Base-by-base conservation (phyloP, 2,329 filamentous ascomycete species). In the Herpotrichia juniperi region DNA sequence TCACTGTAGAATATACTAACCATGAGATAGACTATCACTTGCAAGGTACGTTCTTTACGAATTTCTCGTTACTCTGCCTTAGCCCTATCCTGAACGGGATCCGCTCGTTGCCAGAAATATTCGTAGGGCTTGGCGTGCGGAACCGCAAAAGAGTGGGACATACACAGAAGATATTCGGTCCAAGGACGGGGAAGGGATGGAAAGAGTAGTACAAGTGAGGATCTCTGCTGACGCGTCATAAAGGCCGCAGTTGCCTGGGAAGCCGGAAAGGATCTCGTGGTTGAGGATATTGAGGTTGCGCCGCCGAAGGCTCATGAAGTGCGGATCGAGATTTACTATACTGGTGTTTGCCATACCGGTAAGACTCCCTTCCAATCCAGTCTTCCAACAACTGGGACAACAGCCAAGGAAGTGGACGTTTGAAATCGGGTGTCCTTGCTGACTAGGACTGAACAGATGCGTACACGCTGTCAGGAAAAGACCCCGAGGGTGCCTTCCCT, bases 341-440 rank as follows among this genome's bases (percentile, higher is more conserved):
- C 94, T 48, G 94, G 94, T 78, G 94, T 99, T 74, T 99, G 94
- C 83, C 94, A 99, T 81, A 99, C 93, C 74, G 91, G 91, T 94
- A 79, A 34, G 69, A n/a, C n/a, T 62, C 12, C 26, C 7, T 12
- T 7, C 26, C 10, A 3, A 4, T 24, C 19, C 22, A 22, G 12
- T 25, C 19, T 3, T 24, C 14, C 10, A 14, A 7, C 19, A 14
- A 7, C 9, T n/a, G n/a, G n/a, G n/a, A n/a, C n/a, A n/a, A n/a
- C n/a, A n/a, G n/a, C n/a, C n/a, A n/a, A n/a, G 10, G 22, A 10
- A 21, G 16, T 42, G 21, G 16, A n/a, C n/a, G n/a, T n/a, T n/a
- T n/a, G n/a, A n/a, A 39, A 16, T 39, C 10, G 10, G 9, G 10
- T 39, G 16, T 10, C 9, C 9, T 16, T 10, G 34, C 26, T 42